These are phyloP conservation scores for Mycogone perniciosa DNA, from an alignment of 2,329 filamentous ascomycete species.

Conservation along the genomic window DNA sequence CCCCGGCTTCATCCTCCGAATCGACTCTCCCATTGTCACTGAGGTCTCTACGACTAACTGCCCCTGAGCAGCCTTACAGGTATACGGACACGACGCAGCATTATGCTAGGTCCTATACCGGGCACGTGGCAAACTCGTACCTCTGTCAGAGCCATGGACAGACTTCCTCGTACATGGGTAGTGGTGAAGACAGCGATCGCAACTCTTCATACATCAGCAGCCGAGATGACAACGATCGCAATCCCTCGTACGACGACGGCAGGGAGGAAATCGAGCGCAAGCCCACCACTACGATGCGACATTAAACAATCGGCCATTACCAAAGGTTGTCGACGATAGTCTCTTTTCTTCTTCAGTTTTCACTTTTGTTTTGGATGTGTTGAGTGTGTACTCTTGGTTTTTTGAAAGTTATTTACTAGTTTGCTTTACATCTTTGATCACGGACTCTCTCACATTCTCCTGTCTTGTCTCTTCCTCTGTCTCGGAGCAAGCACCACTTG, in stretches of 20 bases:
- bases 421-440: slow-evolving; percentile 1
- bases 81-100: slow-evolving; percentile 24
- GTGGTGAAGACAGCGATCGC: neutral
- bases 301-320: neutral
- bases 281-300: neutral
- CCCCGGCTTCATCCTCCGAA: slow-evolving; percentile 1
- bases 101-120: slow-evolving; percentile 5
- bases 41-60: slow-evolving; percentile 15
- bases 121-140: slow-evolving; percentile 1
- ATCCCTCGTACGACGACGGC: neutral
- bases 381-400: neutral
- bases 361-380: neutral
- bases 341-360: neutral
- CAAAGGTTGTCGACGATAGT: neutral
- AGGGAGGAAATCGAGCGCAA: neutral
- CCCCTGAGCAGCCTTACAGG: slow-evolving; percentile 24
- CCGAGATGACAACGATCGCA: slow-evolving; percentile 4
- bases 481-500: neutral
- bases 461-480: neutral
- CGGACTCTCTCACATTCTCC: neutral
- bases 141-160: neutral
- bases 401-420: neutral
- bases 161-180: neutral
- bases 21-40: slow-evolving; percentile 14
- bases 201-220: slow-evolving; percentile 4